Base-by-base conservation (phyloP, 2,329 filamentous ascomycete species). In the Paecilomyces formosus region DNA sequence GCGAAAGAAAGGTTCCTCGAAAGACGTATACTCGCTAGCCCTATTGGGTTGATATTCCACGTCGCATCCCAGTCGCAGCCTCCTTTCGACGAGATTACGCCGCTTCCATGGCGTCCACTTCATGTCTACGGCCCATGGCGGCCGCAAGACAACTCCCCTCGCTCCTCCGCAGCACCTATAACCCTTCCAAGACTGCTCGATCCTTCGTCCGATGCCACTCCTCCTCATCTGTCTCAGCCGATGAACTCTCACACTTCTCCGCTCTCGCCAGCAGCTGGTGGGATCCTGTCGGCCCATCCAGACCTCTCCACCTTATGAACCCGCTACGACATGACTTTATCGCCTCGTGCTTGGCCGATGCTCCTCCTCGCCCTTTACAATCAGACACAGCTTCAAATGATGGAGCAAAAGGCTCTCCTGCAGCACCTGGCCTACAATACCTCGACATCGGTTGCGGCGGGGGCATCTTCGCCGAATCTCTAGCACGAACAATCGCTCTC, bases 281-380 rank as follows among this genome's bases (percentile, higher is more conserved):
- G 94, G 92, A 97, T 75, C 90, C 93, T 1, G 87, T 96, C 70
- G 94, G 94, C 55, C 88, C 93, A 6, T 97, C 92, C 3, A 86
- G 93, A 45, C 86, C 97, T 59, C 85, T 99, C 1, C 94, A 99
- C 75, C 87, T 96, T 65, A 97, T 99, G 93, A 97, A 99, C 77
- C 94, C 94, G 1, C 85, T 96, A 53, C 92, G 94, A 33, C 92
- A 97, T 78, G 87, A 92, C 76, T 97, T 97, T 76, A 94, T 97
- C 73, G 81, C 81, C 22, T 77, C 79, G 62, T 97, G 93, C 71
- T 83, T 88, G 53, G 74, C 81, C 63, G 82, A 84, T 21, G 79
- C 82, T 53, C 75, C 77, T 60, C 75, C 78, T 52, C 50, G 50
- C 21, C 26, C 9, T 52, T 52, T 45, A 45, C 39, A 45, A 8